Evolutionary conservation across 1,139 yeast species (phyloP).

Genomic region (Magnusiomyces starmeri): DNA sequence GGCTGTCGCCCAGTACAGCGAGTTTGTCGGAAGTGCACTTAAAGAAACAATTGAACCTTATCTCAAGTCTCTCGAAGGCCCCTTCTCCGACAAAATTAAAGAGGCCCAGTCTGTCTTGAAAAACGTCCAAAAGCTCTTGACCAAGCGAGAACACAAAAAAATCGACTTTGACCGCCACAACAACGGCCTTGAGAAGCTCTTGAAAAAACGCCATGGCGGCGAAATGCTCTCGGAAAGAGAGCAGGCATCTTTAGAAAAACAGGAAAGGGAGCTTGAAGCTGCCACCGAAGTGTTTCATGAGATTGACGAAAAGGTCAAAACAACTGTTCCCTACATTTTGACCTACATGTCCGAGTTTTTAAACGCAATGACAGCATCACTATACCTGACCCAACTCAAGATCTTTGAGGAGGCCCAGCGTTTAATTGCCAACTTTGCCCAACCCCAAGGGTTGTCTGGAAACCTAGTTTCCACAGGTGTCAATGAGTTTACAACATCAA

Average conservation of each 20-base stretch:
- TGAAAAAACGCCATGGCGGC: slow-evolving; percentile 31
- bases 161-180: slow-evolving; percentile 39
- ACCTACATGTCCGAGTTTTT: slow-evolving; percentile 47
- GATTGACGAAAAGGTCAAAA: slow-evolving; percentile 39
- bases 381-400: slow-evolving; percentile 28
- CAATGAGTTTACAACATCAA: not conserved
- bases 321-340: slow-evolving; percentile 43
- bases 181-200: slow-evolving; percentile 40
- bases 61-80: slow-evolving; percentile 24
- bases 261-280: slow-evolving; percentile 29
- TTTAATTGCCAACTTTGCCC: slow-evolving; percentile 25
- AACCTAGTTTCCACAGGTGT: slow-evolving; percentile 1
- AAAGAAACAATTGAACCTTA: slow-evolving; percentile 25
- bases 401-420: slow-evolving; percentile 24
- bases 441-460: slow-evolving; percentile 25
- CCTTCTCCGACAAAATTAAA: slow-evolving; percentile 26
- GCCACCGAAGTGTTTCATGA: slow-evolving; percentile 32
- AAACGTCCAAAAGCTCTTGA: slow-evolving; percentile 40
- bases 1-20: slow-evolving; percentile 25
- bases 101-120: slow-evolving; percentile 39
- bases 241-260: slow-evolving; percentile 24
- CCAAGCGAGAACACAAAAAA: slow-evolving; percentile 43
- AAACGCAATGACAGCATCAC: slow-evolving; percentile 32
- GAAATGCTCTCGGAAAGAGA: slow-evolving; percentile 30
- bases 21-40: slow-evolving; percentile 16